Conservation (phyloP, 2,329 filamentous ascomycete genomes). For the Pleochaeta shiraiana region DNA sequence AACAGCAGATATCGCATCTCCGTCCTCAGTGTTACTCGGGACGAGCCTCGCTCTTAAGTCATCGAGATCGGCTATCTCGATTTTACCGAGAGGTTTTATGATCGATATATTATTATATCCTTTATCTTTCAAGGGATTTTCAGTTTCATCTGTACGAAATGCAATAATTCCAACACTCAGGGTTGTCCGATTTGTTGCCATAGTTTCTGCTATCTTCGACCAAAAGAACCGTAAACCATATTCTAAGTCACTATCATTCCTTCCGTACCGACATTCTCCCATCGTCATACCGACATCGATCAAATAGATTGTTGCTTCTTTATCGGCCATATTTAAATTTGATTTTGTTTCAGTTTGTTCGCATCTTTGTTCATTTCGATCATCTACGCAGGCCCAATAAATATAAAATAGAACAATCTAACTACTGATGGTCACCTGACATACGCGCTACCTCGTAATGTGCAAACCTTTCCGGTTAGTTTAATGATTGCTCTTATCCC, state of each 20-base stretch:
- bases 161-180: conserved; percentile 60
- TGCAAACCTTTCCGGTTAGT: too few relatives aligned
- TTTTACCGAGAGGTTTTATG: conserved; percentile 41
- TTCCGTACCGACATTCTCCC: conserved; percentile 46
- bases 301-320: conserved; percentile 84
- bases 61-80: conserved; percentile 46
- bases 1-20: conserved; percentile 75
- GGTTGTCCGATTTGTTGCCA: conserved; percentile 46
- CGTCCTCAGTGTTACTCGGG: conserved; percentile 42
- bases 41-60: conserved; percentile 39
- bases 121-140: conserved; percentile 38
- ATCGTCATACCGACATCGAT: conserved; percentile 78
- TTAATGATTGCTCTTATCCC: too few relatives aligned
- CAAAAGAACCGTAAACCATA: conserved; percentile 84
- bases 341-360: too few relatives aligned
- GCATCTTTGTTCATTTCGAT: too few relatives aligned
- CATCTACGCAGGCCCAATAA: too few relatives aligned
- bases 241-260: conserved; percentile 61
- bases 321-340: conserved; percentile 23
- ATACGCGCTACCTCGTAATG: too few relatives aligned
- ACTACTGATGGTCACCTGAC: too few relatives aligned
- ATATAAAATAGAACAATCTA: too few relatives aligned
- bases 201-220: conserved; percentile 69
- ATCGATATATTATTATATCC: conserved; percentile 68
- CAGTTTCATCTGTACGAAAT: conserved; percentile 56